A percentile compares a stretch with the other conserved stretches of the same genome.
phyloP scores from a whole-genome alignment of 768 basidiomycete genomes.

The Naganishia vaughanmartiniae region DNA sequence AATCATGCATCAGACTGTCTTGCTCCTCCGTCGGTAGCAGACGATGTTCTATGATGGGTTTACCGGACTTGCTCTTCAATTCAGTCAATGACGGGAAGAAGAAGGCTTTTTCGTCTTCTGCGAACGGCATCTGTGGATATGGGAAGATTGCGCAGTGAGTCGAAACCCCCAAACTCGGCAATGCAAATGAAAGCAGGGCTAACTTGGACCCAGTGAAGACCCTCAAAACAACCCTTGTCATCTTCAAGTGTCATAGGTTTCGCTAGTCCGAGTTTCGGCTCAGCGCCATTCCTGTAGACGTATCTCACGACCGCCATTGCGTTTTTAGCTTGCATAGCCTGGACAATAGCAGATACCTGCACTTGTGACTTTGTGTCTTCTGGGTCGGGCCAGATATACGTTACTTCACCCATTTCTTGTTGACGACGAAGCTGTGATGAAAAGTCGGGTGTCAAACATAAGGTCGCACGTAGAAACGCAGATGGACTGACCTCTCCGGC shows the following conservation, averaged over 20 bases:
- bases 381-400: slow-evolving; percentile 78
- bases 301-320: slow-evolving; percentile 78
- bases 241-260: slow-evolving; percentile 63
- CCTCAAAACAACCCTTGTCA: slow-evolving; percentile 59
- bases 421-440: slow-evolving; percentile 72
- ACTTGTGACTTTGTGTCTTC: slow-evolving; percentile 68
- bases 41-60: slow-evolving; percentile 65
- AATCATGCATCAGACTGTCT: slow-evolving; percentile 67
- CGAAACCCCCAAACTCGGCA: neutral
- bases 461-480: neutral
- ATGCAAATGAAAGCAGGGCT: slow-evolving; percentile 30
- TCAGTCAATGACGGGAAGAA: slow-evolving; percentile 76
- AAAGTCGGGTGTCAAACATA: neutral
- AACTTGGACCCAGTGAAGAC: slow-evolving; percentile 79
- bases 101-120: slow-evolving; percentile 86
- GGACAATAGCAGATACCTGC: slow-evolving; percentile 78
- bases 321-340: slow-evolving; percentile 69
- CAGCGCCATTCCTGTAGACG: slow-evolving; percentile 69
- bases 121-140: slow-evolving; percentile 78
- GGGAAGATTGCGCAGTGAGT: neutral
- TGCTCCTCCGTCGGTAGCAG: slow-evolving; percentile 49
- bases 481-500: slow-evolving; percentile 59
- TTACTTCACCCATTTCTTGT: slow-evolving; percentile 75
- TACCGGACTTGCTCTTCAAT: slow-evolving; percentile 72
- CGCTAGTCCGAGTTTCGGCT: slow-evolving; percentile 82